A percentile compares a stretch with the other conserved stretches of the same genome.
These are phyloP conservation scores for Ganoderma lingzhi DNA, from an alignment of 1,284 basidiomycete species.

Conservation along the genomic window DNA sequence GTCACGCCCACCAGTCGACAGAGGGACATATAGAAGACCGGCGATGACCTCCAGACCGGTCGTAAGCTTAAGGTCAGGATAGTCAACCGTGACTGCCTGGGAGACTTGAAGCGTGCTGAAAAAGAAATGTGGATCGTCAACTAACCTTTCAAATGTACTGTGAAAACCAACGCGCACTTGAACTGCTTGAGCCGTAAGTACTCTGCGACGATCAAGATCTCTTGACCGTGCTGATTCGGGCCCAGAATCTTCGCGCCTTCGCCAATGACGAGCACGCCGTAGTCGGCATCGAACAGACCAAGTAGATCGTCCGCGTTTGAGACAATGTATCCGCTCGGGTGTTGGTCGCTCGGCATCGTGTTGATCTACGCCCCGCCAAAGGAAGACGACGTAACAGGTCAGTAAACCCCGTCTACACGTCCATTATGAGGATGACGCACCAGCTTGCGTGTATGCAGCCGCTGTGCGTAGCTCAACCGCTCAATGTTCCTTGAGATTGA, in stretches of 20 bases:
- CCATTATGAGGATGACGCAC: conserved; percentile 38
- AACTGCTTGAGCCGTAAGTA: conserved; percentile 85
- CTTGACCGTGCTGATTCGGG: conserved; percentile 83
- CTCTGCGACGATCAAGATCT: conserved; percentile 85
- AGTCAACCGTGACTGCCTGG: conserved; percentile 76
- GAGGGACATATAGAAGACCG: conserved; percentile 82
- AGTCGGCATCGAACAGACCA: conserved; percentile 86
- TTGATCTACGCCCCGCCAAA: conserved; percentile 64
- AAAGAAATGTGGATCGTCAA: background rate
- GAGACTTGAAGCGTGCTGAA: conserved; percentile 68
- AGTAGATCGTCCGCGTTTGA: conserved; percentile 89
- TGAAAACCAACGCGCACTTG: conserved; percentile 51
- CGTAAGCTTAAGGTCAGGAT: conserved; percentile 77
- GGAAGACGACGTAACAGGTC: conserved; percentile 18
- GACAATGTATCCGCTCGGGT: conserved; percentile 87
- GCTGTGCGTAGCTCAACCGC: conserved; percentile 81
- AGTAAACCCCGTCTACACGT: conserved; percentile 11
- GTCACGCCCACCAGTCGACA: conserved; percentile 75
- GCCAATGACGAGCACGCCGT: conserved; percentile 86
- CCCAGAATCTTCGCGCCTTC: conserved; percentile 90
- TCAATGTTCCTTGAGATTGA: conserved; percentile 88
- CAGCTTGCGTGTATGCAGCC: conserved; percentile 82
- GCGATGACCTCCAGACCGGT: conserved; percentile 79
- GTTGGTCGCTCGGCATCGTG: conserved; percentile 75
- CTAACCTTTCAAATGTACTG: no score